Evolutionary conservation across 2,329 filamentous ascomycete species (phyloP).

Genomic region (Bimuria novae-zelandiae): DNA sequence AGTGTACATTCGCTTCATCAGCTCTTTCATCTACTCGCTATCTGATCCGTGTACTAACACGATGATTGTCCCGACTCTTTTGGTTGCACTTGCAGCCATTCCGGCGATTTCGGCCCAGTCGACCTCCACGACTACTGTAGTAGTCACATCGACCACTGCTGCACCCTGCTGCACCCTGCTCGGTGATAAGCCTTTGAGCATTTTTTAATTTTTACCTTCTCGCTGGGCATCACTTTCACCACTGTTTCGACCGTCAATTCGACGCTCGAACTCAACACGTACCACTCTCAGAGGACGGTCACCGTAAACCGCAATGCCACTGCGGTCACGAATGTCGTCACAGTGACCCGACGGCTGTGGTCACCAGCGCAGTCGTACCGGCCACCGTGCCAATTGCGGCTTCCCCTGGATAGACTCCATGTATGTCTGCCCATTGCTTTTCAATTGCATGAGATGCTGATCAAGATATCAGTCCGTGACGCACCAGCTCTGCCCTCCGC

Average conservation of each 20-base stretch:
- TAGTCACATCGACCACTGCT: constrained; percentile 1
- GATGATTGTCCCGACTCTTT: constrained; percentile 23
- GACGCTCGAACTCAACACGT: constrained; percentile 12
- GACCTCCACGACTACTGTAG: not conserved
- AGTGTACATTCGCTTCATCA: constrained; percentile 23
- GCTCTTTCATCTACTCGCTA: constrained; percentile 16
- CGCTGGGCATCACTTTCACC: constrained; percentile 20
- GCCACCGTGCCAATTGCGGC: constrained; percentile 20
- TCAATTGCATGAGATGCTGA: too few species aligned
- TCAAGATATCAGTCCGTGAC: too few species aligned
- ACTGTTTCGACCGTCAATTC: constrained; percentile 17
- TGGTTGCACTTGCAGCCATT: constrained; percentile 25
- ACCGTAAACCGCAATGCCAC: constrained; percentile 26
- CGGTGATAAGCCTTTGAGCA: constrained; percentile 7
- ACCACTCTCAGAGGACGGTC: constrained; percentile 14
- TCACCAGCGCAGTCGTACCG: constrained; percentile 19
- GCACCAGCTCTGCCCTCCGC: constrained; percentile 9
- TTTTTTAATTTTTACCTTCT: too few species aligned
- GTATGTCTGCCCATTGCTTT: constrained; percentile 10
- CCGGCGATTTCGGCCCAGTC: constrained; percentile 11
- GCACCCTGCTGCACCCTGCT: not conserved
- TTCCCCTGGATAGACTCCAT: constrained; percentile 21
- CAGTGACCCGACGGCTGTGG: constrained; percentile 17
- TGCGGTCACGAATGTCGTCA: constrained; percentile 25
- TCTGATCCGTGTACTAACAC: constrained; percentile 7